Evolutionary conservation across 768 basidiomycete genomes (phyloP), one percentile per base, ranked within the genome.

Genomic region (Suillus paluster): DNA sequence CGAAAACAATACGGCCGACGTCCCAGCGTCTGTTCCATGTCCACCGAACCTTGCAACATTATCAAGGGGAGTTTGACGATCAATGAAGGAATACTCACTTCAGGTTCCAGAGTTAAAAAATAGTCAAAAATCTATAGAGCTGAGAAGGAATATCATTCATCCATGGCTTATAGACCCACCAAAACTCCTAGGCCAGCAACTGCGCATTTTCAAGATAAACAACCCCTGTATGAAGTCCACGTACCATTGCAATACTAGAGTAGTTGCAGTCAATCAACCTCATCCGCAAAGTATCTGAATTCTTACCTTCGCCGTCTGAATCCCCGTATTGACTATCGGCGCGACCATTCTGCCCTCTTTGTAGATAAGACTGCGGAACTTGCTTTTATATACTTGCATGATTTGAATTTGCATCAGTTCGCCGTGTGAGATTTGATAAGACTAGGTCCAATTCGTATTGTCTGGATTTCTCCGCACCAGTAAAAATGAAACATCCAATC

Each of bases 11-110:
- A 27, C 61, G 58, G 10, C 8, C 17, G 2, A 33, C 11, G 34
- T 36, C 15, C 61, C 61, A 62, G 45, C 42, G 46, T 19, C 45
- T 46, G 45, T 36, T 44, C 61, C 61, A 62, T n/a, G 60, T 61
- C 53, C 53, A 54, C 38, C 53, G 53, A 25, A 54, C 9, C 34
- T 54, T 36, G 36, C 1, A 54, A 36, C 15, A 15, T 23, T 17
- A 33, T 54, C 21, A 36, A 38, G 9, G 19, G 19, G 21, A 17
- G 36, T 10, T 23, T 2, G 36, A 54, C 15, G 38, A 8, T 17
- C 15, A 9, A 38, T 17, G 1, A 38, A 23, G 36, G 38, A 38
- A 36, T 19, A 3, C 15, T 54, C 36, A 54, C 53, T 15, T 54
- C 53, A 38, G 21, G 15, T 25, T 36, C 53, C 34, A 54, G 36